These are phyloP conservation scores for Microbotryum violaceum DNA, from an alignment of 1,284 basidiomycete species.

Conservation along the genomic window DNA sequence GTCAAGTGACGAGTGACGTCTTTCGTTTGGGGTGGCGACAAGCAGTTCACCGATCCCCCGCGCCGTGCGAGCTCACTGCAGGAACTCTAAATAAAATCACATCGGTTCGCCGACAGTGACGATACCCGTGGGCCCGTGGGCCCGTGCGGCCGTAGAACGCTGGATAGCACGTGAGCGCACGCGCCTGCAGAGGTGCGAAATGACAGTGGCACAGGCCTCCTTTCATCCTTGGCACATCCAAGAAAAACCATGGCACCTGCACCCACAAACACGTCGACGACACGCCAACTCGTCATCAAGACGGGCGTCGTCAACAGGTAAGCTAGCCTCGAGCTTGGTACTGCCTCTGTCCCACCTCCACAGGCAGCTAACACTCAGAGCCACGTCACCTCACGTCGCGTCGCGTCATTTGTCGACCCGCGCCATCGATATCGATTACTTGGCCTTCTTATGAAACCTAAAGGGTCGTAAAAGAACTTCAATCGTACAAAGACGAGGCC, in stretches of 20 bases:
- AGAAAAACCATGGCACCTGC: no score
- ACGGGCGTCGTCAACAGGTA: slow-evolving; percentile 28
- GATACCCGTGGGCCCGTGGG: no score
- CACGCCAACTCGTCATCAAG: slow-evolving; percentile 26
- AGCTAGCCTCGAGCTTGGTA: not conserved
- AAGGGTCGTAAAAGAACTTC: slow-evolving; percentile 25
- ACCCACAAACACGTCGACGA: not conserved
- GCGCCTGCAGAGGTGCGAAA: not conserved
- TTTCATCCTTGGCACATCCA: not conserved
- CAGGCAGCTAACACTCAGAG: not conserved
- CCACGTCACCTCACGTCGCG: no score
- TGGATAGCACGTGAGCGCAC: not conserved
- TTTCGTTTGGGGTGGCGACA: no score
- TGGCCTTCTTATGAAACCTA: not conserved
- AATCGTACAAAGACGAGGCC: slow-evolving; percentile 20
- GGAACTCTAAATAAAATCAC: no score
- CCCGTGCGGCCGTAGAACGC: not conserved
- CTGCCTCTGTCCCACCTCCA: not conserved
- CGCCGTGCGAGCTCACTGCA: no score
- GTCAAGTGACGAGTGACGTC: no score
- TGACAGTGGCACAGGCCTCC: not conserved
- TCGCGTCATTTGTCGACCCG: no score
- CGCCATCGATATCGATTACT: no score
- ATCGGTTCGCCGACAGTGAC: no score
- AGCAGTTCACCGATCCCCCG: no score